Base-by-base conservation (phyloP, 129 eudicot species). In the Chrysanthemum makinoi region DNA sequence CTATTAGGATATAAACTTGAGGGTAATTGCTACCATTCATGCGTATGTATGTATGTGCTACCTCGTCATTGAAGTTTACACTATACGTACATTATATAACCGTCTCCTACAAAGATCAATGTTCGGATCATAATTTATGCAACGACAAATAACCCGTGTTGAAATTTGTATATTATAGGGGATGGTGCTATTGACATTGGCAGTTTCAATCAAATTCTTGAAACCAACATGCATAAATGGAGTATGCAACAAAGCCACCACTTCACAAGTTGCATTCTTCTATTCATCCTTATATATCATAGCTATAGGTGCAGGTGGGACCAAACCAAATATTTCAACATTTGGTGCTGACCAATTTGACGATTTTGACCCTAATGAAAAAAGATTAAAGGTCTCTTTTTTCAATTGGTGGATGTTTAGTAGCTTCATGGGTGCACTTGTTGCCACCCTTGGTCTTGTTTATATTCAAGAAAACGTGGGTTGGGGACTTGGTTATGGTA, bases 321-420 rank as follows among this genome's bases (percentile, higher is more conserved):
- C 96, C 48, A 94, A 94, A 77, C 98, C 98, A 28, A 94, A 94
- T 77, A 89, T 94, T 39, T 94, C 98, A 52, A 94, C 98, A 2
- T 87, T 94, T 72, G 98, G 98, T 49, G 98, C 98, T 10, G 98
- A 94, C 79, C 98, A 94, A 52, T 94, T 94, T 65, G 98, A 94
- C 9, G 98, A 89, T 66, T 85, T 87, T 24, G 72, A 94, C 63
- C 95, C 96, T 16, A 43, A 75, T 51, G 98, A 94, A 74, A 94
- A 89, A 65, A 76, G 80, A 60, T 87, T 85, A 17, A 94, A 89
- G 68, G 89, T 65, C 13, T 89, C 96, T 12, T 94, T 94, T 77
- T 94, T 94, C 75, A 94, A 94, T 47, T 94, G 98, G 98, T 94
- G 98, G 98, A 89, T 89, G 96, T 94, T 94, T 43, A 85, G 95